Base-by-base conservation (phyloP, 1,284 basidiomycete genomes). In the Xanthoconium separans region DNA sequence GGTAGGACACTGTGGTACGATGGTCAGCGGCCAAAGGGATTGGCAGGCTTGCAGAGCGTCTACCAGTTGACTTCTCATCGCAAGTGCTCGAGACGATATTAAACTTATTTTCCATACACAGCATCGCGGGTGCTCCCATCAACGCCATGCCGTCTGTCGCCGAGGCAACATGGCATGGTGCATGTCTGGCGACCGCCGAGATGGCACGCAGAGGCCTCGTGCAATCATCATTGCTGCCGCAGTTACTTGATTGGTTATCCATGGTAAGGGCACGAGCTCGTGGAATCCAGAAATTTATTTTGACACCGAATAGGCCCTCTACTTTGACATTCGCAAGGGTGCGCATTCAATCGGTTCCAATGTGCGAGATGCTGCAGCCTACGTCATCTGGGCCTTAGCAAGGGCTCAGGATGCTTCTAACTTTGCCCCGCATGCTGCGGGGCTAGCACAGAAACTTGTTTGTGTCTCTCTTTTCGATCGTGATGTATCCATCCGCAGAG, bases 11-110 rank as follows among this genome's bases (percentile, higher is more conserved):
- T 0, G 77, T 95, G 30, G 94, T 99, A 20, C 89, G 97, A 44
- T 99, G 94, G 82, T 95, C 95, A 11, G 84, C 93, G 3, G 93
- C 97, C 6, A 99, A 99, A 71, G 93, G 93, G 27, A 75, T 98
- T 12, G 91, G 95, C 6, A 85, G 95, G 8, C 81, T 99, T 40
- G 82, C 92, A 2, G 86, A 90, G 57, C 81, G 90, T 15, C 80
- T 99, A 0, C 92, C 96, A 2, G 55, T 70, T 0, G 84, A 87
- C 13, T 89, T 95, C 62, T 77, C 84, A 1, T 76, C 81, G 31
- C 93, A 99, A 69, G 85, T 98, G 12, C 73, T 94, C 2, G 85
- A 91, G 46, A 93, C 87, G 4, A 76, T 96, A 33, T 74, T 95
- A 47, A 80, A 77, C 5, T 72, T 78, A 57, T 96, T 80, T 80